phyloP scores from a whole-genome alignment of 2,329 filamentous ascomycete species.

The Colletotrichum brevisporum region DNA sequence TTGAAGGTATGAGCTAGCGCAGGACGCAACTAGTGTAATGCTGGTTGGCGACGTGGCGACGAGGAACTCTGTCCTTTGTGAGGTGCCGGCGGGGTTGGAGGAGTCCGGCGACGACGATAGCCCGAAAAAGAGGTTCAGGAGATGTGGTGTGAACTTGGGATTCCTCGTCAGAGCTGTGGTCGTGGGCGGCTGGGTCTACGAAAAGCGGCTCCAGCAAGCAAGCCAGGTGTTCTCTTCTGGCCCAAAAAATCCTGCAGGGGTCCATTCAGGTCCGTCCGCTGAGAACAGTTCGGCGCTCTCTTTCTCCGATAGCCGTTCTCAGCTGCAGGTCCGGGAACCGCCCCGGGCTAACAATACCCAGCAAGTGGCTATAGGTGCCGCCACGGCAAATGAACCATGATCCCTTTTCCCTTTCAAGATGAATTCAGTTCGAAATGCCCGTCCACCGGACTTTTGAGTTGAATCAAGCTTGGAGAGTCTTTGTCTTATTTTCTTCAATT shows the following conservation, averaged over 20 bases:
- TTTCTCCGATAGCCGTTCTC: conserved; percentile 41
- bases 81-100: conserved; percentile 8
- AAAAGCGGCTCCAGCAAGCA: conserved; percentile 37
- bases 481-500: too few relatives aligned
- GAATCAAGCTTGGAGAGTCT: too few relatives aligned
- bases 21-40: conserved; percentile 21
- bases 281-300: conserved; percentile 17
- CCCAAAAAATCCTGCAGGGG: conserved; percentile 38
- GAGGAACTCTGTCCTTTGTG: conserved; percentile 20
- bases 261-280: conserved; percentile 12
- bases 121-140: conserved; percentile 3
- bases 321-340: conserved; percentile 18
- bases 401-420: too few relatives aligned
- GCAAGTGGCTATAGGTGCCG: too few relatives aligned
- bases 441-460: too few relatives aligned
- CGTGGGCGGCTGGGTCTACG: conserved; percentile 30
- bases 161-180: conserved; percentile 19
- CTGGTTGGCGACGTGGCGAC: conserved; percentile 5
- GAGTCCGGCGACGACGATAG: conserved; percentile 21
- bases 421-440: too few relatives aligned
- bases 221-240: conserved; percentile 44
- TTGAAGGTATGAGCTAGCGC: conserved; percentile 20
- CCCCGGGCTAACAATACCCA: not conserved
- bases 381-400: too few relatives aligned
- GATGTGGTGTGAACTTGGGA: conserved; percentile 18